Evolutionary conservation across 306 rosid species (phyloP).

Genomic region (Spatholobus suberectus): DNA sequence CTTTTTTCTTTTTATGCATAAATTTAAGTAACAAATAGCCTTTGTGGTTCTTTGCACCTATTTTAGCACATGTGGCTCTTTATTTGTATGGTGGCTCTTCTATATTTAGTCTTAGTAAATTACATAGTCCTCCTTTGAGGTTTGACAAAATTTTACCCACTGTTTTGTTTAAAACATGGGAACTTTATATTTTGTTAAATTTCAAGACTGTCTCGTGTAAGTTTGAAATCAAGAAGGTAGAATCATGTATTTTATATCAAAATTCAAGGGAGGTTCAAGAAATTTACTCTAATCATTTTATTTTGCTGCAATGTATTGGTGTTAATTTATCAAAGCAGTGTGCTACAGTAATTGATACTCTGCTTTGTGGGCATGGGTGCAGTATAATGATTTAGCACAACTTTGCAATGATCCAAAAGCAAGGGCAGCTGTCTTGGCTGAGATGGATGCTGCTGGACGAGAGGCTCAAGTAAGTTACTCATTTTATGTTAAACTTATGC

Average conservation of each 20-base stretch:
- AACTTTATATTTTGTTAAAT: neutral
- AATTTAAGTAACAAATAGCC: neutral
- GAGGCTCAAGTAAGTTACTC: constrained; percentile 78
- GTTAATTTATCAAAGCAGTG: constrained; percentile 14
- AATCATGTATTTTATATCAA: constrained; percentile 23
- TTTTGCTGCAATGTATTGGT: constrained; percentile 1
- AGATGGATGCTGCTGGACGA: constrained; percentile 84
- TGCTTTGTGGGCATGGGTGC: constrained; percentile 40
- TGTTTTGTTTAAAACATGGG: neutral
- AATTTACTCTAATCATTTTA: constrained; percentile 18
- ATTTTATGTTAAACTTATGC: constrained; percentile 10
- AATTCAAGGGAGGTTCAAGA: constrained; percentile 16
- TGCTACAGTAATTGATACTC: constrained; percentile 21
- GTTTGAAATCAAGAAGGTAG: constrained; percentile 11
- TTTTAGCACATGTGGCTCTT: neutral
- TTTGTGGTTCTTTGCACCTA: neutral
- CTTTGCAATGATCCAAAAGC: constrained; percentile 88
- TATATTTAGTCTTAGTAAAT: neutral
- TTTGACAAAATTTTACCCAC: neutral
- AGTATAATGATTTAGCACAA: constrained; percentile 70
- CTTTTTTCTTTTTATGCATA: neutral
- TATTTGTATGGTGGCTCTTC: neutral
- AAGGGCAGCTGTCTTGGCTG: constrained; percentile 83
- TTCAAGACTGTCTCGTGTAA: neutral
- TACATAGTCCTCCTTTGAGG: neutral